Base-by-base conservation (phyloP, 169 alveolate genomes). In the Amoebophrya sp. region DNA sequence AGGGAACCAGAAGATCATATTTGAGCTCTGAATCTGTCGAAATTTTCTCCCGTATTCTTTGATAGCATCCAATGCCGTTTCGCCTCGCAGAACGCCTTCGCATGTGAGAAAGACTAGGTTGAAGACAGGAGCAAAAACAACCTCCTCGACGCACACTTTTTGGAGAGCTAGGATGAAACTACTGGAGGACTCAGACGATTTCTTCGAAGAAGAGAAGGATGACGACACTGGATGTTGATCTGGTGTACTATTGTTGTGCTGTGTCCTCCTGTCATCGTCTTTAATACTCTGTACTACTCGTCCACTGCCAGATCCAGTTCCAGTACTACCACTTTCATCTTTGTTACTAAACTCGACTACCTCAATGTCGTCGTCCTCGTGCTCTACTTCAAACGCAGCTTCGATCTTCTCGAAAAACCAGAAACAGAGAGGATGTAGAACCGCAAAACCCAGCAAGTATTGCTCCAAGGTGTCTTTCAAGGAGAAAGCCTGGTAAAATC, bases 81-180 rank as follows among this genome's bases (percentile, higher is more conserved):
- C 26, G 38, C 83, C 26, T 26, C 36, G 36, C 36, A 65, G 83
- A 29, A 65, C 83, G 26, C 26, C 83, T 36, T 65, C 83, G 26
- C 83, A 65, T 6, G 83, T 65, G 33, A 65, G 83, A 65, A 65
- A 65, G 38, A 65, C 83, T 18, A 65, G 83, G 83, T 65, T 65
- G 26, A 65, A 65, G 2, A 65, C 83, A 6, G 83, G 83, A 36
- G 83, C 83, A 36, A 65, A 6, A 18, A 65, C 26, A 29, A 65
- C 39, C 83, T 65, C 83, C 26, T 65, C 83, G 38, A 65, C 83
- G 36, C 39, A 65, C 2, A 65, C 83, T 36, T 65, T 65, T 36
- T 65, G 83, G n/a, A 65, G n/a, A 29, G 83, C 83, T 0, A 0
- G 18, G 38, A 29, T 26, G 26, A 65, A 65, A 26, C n/a, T 18